Percentiles rank a stretch among this genome's conserved stretches.
These are phyloP conservation scores for Ampelocalamus luodianensis DNA, from an alignment of 176 grass and related monocot species.

Conservation along the genomic window DNA sequence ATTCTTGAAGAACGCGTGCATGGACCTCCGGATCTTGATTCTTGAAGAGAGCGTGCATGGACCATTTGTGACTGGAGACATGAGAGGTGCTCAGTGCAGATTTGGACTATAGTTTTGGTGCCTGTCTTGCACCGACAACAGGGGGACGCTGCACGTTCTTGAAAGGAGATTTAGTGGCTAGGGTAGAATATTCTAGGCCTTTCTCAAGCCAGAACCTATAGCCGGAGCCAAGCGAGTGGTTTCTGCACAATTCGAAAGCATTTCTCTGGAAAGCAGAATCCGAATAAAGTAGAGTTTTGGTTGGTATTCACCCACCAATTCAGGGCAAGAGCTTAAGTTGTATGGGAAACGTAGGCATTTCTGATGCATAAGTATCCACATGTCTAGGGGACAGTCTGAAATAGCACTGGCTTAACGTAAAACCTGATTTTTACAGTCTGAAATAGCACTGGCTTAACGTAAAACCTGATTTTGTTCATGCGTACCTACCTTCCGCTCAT, in stretches of 20 bases:
- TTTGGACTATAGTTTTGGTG: neutral
- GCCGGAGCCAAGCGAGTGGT: neutral
- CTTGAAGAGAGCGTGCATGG: constrained; percentile 2
- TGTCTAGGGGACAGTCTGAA: no score
- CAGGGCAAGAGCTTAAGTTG: neutral
- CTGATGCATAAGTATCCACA: neutral
- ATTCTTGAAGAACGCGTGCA: constrained; percentile 18
- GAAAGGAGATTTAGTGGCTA: constrained; percentile 5
- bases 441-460: neutral
- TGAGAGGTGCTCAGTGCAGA: neutral
- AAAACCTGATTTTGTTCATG: neutral
- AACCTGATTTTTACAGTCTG: no score
- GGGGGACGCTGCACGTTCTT: neutral
- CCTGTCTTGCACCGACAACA: no score
- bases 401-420: no score
- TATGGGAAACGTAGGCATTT: neutral
- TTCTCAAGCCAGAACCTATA: neutral
- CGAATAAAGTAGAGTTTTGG: neutral
- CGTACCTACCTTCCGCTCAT: neutral
- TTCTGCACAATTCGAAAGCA: neutral
- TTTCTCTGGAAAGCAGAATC: constrained; percentile 1
- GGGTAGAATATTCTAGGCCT: constrained; percentile 28
- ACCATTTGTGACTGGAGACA: neutral
- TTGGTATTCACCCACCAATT: neutral
- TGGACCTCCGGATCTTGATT: no score